Base-by-base conservation (phyloP, 306 rosid genomes). In the Pueraria montana region DNA sequence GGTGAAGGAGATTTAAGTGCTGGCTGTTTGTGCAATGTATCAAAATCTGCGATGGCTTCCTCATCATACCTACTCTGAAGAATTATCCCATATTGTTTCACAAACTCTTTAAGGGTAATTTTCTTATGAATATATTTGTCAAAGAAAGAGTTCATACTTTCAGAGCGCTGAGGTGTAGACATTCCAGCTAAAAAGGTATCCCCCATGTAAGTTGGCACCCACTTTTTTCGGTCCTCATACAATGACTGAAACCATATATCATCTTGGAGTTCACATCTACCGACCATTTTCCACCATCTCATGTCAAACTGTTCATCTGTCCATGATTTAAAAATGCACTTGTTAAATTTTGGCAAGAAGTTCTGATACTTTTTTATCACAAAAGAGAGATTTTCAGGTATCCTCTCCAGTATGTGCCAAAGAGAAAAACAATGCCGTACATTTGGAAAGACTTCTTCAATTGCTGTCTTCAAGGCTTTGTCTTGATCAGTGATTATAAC, bases 1-100 rank as follows among this genome's bases (percentile, higher is more conserved):
- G 98, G 98, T 42, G 98, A 94, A 87, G 98, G 98, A 81, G 98
- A 92, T 82, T 90, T 94, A 43, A 92, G 87, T 59, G 98, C 98
- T 40, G 97, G 98, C 84, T 94, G 98, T 84, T 94, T 94, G 91
- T 94, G 93, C 86, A 90, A 87, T 71, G 97, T 92, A 87, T 94
- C 98, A 80, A 94, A 94, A 90, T 94, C 98, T 76, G 98, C 97
- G 76, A 91, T 88, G 48, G 89, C 91, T 88, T 94, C 98, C 83
- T 92, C 98, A 77, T 94, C 97, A 75, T 87, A 91, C 88, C 98
- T 90, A 62, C 88, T 92, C 69, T 92, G 98, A 64, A 94, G 91
- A 84, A 94, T 94, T 17, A 86, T 76, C 77, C 94, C 96, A 69
- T 94, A 94, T 65, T 92, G 97, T 81, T 92, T 94, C 74, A 91